phyloP scores from a whole-genome alignment of 2,329 filamentous ascomycete genomes.

The Phoma sp. region DNA sequence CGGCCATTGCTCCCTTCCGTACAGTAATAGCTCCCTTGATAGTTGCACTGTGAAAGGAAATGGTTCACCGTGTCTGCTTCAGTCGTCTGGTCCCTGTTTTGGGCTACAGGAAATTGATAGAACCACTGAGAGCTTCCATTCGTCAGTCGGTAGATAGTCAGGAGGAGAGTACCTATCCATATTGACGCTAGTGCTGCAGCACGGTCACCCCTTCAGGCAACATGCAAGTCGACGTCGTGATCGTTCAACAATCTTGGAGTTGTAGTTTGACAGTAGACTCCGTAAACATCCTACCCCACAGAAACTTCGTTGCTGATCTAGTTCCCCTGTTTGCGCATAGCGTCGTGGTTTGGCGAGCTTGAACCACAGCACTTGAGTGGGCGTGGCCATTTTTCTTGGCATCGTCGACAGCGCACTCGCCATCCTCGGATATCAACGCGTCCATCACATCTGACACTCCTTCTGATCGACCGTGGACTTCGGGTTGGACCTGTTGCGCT shows the following conservation, averaged over 20 bases:
- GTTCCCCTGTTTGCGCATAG: slow-evolving; percentile 22
- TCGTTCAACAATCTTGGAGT: slow-evolving; percentile 28
- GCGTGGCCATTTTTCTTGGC: slow-evolving; percentile 40
- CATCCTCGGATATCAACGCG: slow-evolving; percentile 29
- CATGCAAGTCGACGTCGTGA: slow-evolving; percentile 42
- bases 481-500: slow-evolving; percentile 18
- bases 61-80: not conserved
- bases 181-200: slow-evolving; percentile 40
- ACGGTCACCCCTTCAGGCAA: slow-evolving; percentile 34
- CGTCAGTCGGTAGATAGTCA: slow-evolving; percentile 22
- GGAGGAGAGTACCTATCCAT: slow-evolving; percentile 45
- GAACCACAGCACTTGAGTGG: slow-evolving; percentile 41
- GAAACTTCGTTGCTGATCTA: slow-evolving; percentile 11
- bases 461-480: slow-evolving; percentile 1
- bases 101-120: not conserved
- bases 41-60: not conserved
- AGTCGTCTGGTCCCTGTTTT: not conserved
- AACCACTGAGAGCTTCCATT: slow-evolving; percentile 4
- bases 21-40: too few species aligned
- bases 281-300: not conserved
- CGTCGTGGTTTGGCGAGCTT: slow-evolving; percentile 33
- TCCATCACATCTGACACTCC: slow-evolving; percentile 14
- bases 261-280: not conserved
- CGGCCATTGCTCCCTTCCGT: too few species aligned
- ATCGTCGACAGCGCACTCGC: slow-evolving; percentile 42